Conservation (phyloP, 2,329 filamentous ascomycete species). For the Epichloe brachyelytri region DNA sequence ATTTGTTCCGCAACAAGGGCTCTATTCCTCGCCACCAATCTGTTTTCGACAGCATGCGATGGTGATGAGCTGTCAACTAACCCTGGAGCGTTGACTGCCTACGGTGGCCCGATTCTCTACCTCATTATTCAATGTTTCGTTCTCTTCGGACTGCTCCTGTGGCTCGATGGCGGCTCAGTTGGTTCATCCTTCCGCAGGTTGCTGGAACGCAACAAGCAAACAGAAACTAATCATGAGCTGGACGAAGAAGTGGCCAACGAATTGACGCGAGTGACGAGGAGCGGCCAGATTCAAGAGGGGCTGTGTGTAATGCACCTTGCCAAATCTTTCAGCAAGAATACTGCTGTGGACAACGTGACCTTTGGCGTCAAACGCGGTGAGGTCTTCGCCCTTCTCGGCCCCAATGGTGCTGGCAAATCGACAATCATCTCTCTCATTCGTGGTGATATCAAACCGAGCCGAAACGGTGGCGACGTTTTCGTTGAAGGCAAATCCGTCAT, state of each 20-base stretch:
- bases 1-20: conserved; percentile 63
- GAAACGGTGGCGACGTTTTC: conserved; percentile 62
- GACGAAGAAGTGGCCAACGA: conserved; percentile 55
- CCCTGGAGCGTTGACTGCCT: conserved; percentile 58
- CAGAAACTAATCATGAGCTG: conserved; percentile 19
- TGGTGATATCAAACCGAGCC: conserved; percentile 68
- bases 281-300: conserved; percentile 37
- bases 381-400: conserved; percentile 79
- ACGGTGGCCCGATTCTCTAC: conserved; percentile 77
- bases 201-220: conserved; percentile 19
- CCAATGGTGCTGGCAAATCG: conserved; percentile 84
- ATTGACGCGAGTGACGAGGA: conserved; percentile 42
- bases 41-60: conserved; percentile 70
- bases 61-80: conserved; percentile 49
- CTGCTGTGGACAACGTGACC: conserved; percentile 77
- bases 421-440: conserved; percentile 82
- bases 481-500: conserved; percentile 68
- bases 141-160: conserved; percentile 61
- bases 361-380: conserved; percentile 71
- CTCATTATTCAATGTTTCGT: conserved; percentile 60
- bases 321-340: conserved; percentile 63
- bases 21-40: conserved; percentile 66
- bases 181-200: conserved; percentile 37
- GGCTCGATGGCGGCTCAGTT: conserved; percentile 64
- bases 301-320: conserved; percentile 69